Base-by-base conservation (phyloP, 768 basidiomycete species). In the Mycena indigotica region DNA sequence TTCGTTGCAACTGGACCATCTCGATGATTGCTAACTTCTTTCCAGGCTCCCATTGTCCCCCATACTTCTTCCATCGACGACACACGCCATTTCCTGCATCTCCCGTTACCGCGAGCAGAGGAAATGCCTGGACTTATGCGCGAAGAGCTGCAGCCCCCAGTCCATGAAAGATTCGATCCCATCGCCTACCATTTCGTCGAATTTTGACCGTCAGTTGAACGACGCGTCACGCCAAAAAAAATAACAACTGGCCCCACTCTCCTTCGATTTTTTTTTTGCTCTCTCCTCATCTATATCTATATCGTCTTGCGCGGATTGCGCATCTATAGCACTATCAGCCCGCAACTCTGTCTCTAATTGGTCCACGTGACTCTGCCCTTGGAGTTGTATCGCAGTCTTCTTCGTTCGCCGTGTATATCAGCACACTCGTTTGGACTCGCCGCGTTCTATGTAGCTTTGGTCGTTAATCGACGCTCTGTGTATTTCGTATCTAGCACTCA, bases 41-140 rank as follows among this genome's bases (percentile, higher is more conserved):
- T 64, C 55, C 65, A 93, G 91, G 92, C 93, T 35, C 91, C 91
- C 23, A 94, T 94, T 66, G 84, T 93, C 56, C 93, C 93, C 2
- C 85, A 88, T 60, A 88, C 89, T 1, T 82, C 88, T 6, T 87
- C 88, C 6, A 74, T 84, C 28, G 92, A 93, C 60, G 93, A 94
- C 67, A 93, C 89, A 21, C 87, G 91, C 12, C 91, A 95, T 70
- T 94, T 94, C 74, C 80, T 91, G 44, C 87, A 87, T 53, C 81
- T 90, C 12, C 89, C 90, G 2, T 77, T 88, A n/a, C 91, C 90
- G 28, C 78, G 84, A 32, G 64, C 80, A n/a, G 86, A 87, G 53
- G 89, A 92, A 58, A 90, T 93, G 69, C 91, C 91, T 13, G 91
- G 91, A 28, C 82, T 93, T 58, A 73, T 86, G 58, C 77, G 77